These are phyloP conservation scores for Candida maris DNA, from an alignment of 805 yeast species.

Conservation along the genomic window DNA sequence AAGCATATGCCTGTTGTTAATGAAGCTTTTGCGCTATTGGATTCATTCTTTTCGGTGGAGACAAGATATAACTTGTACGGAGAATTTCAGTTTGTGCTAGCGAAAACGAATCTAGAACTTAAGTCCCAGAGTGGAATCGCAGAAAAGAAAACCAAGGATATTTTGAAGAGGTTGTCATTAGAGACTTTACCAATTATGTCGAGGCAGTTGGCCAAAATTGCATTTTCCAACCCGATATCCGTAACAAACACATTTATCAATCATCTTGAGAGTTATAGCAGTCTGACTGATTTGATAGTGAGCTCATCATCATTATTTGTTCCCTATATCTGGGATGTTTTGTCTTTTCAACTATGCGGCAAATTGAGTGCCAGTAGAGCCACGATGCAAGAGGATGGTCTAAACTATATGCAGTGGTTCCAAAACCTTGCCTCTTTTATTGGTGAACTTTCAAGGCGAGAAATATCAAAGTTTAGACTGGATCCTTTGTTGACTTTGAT, in stretches of 20 bases:
- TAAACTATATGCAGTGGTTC: conserved; percentile 80
- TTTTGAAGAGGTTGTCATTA: conserved; percentile 75
- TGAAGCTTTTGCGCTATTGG: conserved; percentile 54
- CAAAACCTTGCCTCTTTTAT: conserved; percentile 77
- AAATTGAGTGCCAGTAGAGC: conserved; percentile 68
- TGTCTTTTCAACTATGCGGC: conserved; percentile 68
- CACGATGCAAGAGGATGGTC: conserved; percentile 70
- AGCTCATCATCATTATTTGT: conserved; percentile 75
- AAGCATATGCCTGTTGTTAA: conserved; percentile 58
- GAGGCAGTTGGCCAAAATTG: conserved; percentile 66
- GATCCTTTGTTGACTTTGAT: conserved; percentile 58
- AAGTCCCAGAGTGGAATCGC: conserved; percentile 61
- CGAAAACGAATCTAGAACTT: conserved; percentile 53
- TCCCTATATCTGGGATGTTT: conserved; percentile 78
- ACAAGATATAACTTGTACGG: conserved; percentile 76
- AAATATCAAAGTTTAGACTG: conserved; percentile 53
- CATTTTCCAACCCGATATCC: conserved; percentile 76
- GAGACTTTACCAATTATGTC: conserved; percentile 73
- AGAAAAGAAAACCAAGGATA: conserved; percentile 74
- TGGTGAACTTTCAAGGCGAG: conserved; percentile 61
- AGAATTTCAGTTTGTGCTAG: conserved; percentile 57
- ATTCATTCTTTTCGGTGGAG: conserved; percentile 49
- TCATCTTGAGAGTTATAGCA: conserved; percentile 90
- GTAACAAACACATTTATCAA: conserved; percentile 66
- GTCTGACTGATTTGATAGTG: conserved; percentile 72